A percentile compares a stretch with the other conserved stretches of the same genome.
These are phyloP conservation scores for Puccinia horiana DNA, from an alignment of 1,284 basidiomycete species.

Conservation along the genomic window DNA sequence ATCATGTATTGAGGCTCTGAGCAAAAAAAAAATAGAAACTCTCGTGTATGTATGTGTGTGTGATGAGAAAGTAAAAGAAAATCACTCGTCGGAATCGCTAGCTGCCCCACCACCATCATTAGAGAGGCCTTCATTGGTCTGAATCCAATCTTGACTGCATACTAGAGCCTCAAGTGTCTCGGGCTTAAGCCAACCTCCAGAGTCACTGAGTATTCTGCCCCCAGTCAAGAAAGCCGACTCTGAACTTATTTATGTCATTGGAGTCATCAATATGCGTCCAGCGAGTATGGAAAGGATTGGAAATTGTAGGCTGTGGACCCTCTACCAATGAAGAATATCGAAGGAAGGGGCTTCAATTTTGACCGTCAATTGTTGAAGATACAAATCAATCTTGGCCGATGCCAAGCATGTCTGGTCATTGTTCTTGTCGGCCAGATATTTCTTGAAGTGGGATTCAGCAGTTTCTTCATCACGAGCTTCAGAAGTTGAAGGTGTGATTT, in stretches of 20 bases:
- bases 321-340: constrained; percentile 10
- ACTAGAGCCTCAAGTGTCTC: constrained; percentile 2
- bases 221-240: constrained; percentile 16
- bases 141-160: constrained; percentile 1
- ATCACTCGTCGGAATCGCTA: neutral
- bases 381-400: neutral
- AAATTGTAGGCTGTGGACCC: neutral
- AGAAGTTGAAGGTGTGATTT: neutral
- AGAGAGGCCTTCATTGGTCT: neutral
- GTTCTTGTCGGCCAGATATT: neutral
- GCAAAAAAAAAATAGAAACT: too few species aligned
- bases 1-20: too few species aligned
- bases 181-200: neutral
- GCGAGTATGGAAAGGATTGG: neutral
- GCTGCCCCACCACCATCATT: neutral
- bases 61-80: neutral
- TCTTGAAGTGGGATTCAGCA: neutral
- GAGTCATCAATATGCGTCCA: neutral
- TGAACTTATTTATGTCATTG: neutral
- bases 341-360: neutral
- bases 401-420: neutral
- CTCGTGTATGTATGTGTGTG: neutral
- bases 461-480: neutral
- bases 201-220: neutral
- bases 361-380: neutral